A percentile compares a stretch with the other conserved stretches of the same genome.
These are phyloP conservation scores for Penicillium occitanis DNA, from an alignment of 2,329 filamentous ascomycete genomes.

Conservation along the genomic window DNA sequence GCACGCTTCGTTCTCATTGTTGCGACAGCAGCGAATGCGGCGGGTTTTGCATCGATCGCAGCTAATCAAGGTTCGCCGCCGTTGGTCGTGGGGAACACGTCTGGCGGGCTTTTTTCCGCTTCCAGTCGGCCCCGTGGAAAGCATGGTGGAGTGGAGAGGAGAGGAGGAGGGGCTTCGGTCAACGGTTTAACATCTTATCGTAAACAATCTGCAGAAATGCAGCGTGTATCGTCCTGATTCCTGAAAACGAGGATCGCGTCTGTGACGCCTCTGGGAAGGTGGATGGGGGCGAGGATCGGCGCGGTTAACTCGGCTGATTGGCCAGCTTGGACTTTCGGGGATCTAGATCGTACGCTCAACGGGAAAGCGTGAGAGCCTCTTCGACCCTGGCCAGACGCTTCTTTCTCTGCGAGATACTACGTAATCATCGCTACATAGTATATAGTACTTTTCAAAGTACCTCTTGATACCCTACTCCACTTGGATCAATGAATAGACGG, in stretches of 20 bases:
- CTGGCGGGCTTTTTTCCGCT: constrained; percentile 16
- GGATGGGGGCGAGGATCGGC: not conserved
- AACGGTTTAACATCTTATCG: not conserved
- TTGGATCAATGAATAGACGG: not conserved
- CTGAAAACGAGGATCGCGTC: not conserved
- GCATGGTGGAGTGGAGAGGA: not conserved
- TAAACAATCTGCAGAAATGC: not conserved
- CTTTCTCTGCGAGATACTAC: not conserved
- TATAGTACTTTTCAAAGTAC: not conserved
- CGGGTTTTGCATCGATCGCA: constrained; percentile 22
- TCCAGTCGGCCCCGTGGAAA: not conserved
- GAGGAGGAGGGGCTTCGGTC: not conserved
- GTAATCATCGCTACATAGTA: not conserved
- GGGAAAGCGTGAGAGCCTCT: not conserved
- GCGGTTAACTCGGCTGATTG: not conserved
- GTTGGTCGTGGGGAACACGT: constrained; percentile 14
- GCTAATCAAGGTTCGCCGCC: constrained; percentile 18
- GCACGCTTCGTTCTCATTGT: constrained; percentile 21
- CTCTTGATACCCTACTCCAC: not conserved
- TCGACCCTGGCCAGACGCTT: not conserved
- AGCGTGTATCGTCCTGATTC: not conserved
- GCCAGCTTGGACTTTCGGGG: not conserved
- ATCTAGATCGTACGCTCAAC: not conserved
- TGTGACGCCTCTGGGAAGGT: not conserved
- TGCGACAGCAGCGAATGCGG: constrained; percentile 20